These are phyloP conservation scores for Candida dubliniensis DNA, from an alignment of 1,139 yeast species.

Conservation along the genomic window DNA sequence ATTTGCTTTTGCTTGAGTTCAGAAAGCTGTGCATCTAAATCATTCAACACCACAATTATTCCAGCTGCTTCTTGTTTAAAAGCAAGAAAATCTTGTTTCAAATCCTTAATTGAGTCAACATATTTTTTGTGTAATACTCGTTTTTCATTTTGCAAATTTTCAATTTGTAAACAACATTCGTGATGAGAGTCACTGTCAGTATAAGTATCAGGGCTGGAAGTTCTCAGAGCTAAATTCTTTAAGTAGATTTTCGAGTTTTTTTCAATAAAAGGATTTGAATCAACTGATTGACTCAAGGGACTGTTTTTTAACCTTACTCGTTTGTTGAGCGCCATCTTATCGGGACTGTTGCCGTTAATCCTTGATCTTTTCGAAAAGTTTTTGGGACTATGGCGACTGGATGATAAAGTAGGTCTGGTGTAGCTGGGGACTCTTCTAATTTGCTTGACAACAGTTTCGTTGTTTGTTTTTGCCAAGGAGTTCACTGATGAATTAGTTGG, in stretches of 20 bases:
- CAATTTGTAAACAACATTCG: background rate
- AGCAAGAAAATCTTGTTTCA: conserved; percentile 9
- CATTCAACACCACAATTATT: conserved; percentile 1
- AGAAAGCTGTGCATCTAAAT: conserved; percentile 5
- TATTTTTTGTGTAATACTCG: conserved; percentile 4
- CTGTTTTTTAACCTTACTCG: background rate
- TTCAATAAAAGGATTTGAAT: conserved; percentile 4
- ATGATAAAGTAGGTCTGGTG: conserved; percentile 32
- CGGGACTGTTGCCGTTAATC: background rate
- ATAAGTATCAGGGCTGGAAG: conserved; percentile 1
- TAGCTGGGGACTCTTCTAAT: conserved; percentile 24
- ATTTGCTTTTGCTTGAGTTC: conserved; percentile 1
- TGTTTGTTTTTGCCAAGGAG: background rate
- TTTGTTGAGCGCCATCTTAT: background rate
- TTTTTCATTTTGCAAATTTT: conserved; percentile 3
- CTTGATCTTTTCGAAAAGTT: conserved; percentile 9
- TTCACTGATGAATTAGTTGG: background rate
- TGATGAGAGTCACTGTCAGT: background rate
- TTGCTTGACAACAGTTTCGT: background rate
- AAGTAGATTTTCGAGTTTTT: conserved; percentile 1
- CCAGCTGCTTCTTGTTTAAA: conserved; percentile 8
- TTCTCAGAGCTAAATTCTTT: conserved; percentile 1
- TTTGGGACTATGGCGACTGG: conserved; percentile 9
- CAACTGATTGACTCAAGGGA: background rate
- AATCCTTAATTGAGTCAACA: conserved; percentile 7